phyloP scores from a whole-genome alignment of 2,329 filamentous ascomycete species.

The Laburnicola sp. region DNA sequence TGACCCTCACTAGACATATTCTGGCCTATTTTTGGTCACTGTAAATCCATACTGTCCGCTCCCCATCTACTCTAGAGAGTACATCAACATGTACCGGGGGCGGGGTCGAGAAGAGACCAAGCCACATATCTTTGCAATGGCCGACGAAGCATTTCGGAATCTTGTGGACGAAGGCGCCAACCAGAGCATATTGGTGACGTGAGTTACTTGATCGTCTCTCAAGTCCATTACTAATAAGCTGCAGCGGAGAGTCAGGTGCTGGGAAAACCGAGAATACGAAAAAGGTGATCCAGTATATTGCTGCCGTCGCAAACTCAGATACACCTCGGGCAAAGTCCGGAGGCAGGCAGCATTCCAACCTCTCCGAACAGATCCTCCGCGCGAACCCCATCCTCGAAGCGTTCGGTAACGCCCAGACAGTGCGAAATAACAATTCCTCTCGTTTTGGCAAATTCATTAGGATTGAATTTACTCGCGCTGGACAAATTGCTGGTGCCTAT shows the following conservation, averaged over 20 bases:
- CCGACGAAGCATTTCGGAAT: constrained; percentile 94
- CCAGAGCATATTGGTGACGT: constrained; percentile 95
- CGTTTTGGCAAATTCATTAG: constrained; percentile 98
- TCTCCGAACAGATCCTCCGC: constrained; percentile 93
- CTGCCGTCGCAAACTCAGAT: constrained; percentile 87
- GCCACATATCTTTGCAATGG: constrained; percentile 97
- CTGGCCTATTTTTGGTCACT: constrained; percentile 92
- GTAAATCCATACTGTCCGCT: constrained; percentile 95
- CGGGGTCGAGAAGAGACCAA: constrained; percentile 89
- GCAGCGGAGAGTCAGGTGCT: constrained; percentile 85
- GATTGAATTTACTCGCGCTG: constrained; percentile 86
- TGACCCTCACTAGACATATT: constrained; percentile 71
- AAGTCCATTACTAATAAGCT: constrained; percentile 19
- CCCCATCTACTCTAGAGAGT: constrained; percentile 94
- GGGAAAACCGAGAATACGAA: constrained; percentile 99
- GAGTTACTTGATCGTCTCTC: constrained; percentile 31
- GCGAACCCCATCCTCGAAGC: constrained; percentile 97
- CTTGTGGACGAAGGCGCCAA: constrained; percentile 93
- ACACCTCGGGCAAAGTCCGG: constrained; percentile 63
- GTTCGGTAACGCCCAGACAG: constrained; percentile 97
- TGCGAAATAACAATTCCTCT: constrained; percentile 97
- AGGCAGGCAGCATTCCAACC: constrained; percentile 72
- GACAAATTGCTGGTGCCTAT: constrained; percentile 91
- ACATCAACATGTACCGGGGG: constrained; percentile 97
- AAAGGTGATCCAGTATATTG: constrained; percentile 98